Percentiles rank a stretch among this genome's conserved stretches.
phyloP scores from a whole-genome alignment of 2,329 filamentous ascomycete genomes.

The Knufia petricola region DNA sequence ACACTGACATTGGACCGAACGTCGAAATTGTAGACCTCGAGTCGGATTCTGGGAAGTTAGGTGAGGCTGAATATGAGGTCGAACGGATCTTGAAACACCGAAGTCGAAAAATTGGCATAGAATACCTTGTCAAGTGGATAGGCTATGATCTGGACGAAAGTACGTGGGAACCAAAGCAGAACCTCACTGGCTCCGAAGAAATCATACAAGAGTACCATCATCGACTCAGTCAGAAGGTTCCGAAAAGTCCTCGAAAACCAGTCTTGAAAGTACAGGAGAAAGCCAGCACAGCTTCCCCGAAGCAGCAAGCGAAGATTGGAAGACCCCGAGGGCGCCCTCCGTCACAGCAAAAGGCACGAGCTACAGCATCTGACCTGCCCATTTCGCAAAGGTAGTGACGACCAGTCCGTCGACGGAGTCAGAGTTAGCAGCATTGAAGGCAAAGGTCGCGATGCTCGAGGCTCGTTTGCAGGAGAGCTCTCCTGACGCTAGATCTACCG shows the following conservation, averaged over 20 bases:
- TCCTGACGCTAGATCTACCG: not conserved
- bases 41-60: not conserved
- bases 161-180: slow-evolving; percentile 3
- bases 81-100: not conserved
- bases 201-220: not conserved
- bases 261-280: too few species aligned
- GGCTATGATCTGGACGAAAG: not conserved
- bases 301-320: too few species aligned
- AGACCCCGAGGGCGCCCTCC: too few species aligned
- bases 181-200: not conserved
- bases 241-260: not conserved
- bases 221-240: not conserved
- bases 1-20: not conserved
- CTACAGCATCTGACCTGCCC: too few species aligned
- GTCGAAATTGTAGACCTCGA: not conserved
- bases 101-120: not conserved
- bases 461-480: not conserved
- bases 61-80: not conserved
- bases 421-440: not conserved
- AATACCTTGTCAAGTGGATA: slow-evolving; percentile 3
- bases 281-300: too few species aligned
- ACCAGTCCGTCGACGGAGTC: not conserved
- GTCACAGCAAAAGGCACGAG: too few species aligned
- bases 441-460: not conserved
- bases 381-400: not conserved